A percentile compares a stretch with the other conserved stretches of the same genome.
These are phyloP conservation scores for Diaporthe vexans DNA, from an alignment of 2,329 filamentous ascomycete genomes.

Conservation along the genomic window DNA sequence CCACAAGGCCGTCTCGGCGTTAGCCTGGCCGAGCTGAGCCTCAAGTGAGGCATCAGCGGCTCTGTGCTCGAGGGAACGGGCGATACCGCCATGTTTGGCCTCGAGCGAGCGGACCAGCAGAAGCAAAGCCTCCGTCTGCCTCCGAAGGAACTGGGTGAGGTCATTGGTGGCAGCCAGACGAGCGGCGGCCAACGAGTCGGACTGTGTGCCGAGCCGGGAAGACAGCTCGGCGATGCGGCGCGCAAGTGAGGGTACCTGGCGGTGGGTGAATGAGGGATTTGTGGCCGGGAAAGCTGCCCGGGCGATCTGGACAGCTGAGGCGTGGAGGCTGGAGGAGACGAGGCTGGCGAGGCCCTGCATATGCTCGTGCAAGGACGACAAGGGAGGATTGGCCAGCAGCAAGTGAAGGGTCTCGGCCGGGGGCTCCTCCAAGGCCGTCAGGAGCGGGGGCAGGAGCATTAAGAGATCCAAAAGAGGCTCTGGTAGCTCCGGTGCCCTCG, in stretches of 20 bases:
- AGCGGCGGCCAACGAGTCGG: constrained; percentile 52
- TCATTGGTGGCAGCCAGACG: constrained; percentile 57
- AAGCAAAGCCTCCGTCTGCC: constrained; percentile 56
- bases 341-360: constrained; percentile 63
- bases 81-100: constrained; percentile 67
- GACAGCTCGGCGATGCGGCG: constrained; percentile 55
- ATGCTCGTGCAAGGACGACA: constrained; percentile 61
- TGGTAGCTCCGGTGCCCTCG: constrained; percentile 50
- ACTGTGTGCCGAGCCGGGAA: constrained; percentile 49
- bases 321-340: constrained; percentile 64
- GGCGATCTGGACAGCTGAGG: constrained; percentile 62
- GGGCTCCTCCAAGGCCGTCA: constrained; percentile 57
- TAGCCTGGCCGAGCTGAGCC: constrained; percentile 58
- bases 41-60: constrained; percentile 60
- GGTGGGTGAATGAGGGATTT: constrained; percentile 71
- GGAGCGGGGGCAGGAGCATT: constrained; percentile 65
- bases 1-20: constrained; percentile 53
- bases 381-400: constrained; percentile 65
- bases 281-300: constrained; percentile 64
- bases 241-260: constrained; percentile 65
- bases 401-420: constrained; percentile 55
- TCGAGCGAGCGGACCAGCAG: constrained; percentile 66
- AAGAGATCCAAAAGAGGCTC: constrained; percentile 67
- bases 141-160: constrained; percentile 56
- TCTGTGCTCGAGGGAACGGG: constrained; percentile 65